A percentile compares a stretch with the other conserved stretches of the same genome.
Conservation (phyloP, 2,329 filamentous ascomycete species). For the Acrocalymma vagum region DNA sequence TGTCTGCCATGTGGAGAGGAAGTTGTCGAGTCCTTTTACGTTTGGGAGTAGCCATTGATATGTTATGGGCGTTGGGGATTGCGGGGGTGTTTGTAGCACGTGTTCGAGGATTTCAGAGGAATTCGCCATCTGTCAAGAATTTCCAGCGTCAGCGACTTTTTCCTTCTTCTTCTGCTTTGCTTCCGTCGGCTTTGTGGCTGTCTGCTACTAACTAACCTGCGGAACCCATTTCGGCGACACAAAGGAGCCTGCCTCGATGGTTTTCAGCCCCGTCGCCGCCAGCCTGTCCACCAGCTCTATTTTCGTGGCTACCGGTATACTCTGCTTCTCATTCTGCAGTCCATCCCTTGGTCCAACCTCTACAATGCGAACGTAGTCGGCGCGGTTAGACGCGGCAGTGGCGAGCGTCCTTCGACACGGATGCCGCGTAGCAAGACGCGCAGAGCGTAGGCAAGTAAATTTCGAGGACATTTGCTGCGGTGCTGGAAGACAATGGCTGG, state of each 20-base stretch:
- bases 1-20: conserved; percentile 60
- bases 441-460: conserved; percentile 38
- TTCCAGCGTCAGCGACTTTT: conserved; percentile 51
- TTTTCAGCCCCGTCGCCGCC: conserved; percentile 71
- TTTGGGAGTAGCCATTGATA: conserved; percentile 88
- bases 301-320: conserved; percentile 76
- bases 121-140: conserved; percentile 72
- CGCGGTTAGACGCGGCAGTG: conserved; percentile 39
- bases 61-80: conserved; percentile 65
- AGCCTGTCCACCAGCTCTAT: conserved; percentile 77
- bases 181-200: conserved; percentile 1
- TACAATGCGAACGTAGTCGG: conserved; percentile 68
- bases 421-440: conserved; percentile 45
- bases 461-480: conserved; percentile 37
- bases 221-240: conserved; percentile 87
- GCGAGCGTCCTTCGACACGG: conserved; percentile 40
- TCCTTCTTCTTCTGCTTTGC: no score
- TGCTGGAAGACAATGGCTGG: not conserved
- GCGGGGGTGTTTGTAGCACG: conserved; percentile 66
- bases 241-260: conserved; percentile 84
- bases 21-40: conserved; percentile 73
- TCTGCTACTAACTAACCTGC: conserved; percentile 62
- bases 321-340: conserved; percentile 83
- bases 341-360: conserved; percentile 88
- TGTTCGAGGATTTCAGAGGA: conserved; percentile 78